These are phyloP conservation scores for Vitis hybrid DNA, from an alignment of 177 flowering plant genomes.

Conservation along the genomic window DNA sequence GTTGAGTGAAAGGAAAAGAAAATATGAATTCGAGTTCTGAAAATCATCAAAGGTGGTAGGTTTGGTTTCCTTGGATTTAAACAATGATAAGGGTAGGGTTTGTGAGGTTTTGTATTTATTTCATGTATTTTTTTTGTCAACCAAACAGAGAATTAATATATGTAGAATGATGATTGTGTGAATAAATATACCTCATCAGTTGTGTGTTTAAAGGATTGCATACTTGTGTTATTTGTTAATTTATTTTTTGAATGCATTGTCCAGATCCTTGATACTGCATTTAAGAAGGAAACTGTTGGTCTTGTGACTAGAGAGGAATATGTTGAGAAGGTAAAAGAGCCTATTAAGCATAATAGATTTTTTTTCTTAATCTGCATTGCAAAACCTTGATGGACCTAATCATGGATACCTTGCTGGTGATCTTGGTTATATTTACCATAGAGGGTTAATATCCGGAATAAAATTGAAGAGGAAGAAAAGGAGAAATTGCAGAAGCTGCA, in stretches of 20 bases:
- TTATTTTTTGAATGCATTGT: conserved; percentile 3
- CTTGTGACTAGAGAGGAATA: conserved; percentile 92
- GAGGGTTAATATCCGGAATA: conserved; percentile 90
- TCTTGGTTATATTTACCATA: conserved; percentile 10
- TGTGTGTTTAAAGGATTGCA: too few relatives aligned
- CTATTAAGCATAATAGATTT: background rate
- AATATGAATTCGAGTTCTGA: too few relatives aligned
- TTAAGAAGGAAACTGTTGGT: conserved; percentile 98
- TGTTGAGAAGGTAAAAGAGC: conserved; percentile 81
- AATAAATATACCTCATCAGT: too few relatives aligned
- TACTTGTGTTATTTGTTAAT: background rate
- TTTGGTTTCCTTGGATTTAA: too few relatives aligned
- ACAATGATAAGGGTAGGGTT: too few relatives aligned
- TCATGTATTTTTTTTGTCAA: too few relatives aligned
- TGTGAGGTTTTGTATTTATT: too few relatives aligned
- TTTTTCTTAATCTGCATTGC: background rate
- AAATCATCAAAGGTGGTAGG: too few relatives aligned
- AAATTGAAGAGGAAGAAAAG: conserved; percentile 97
- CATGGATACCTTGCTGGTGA: background rate
- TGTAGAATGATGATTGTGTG: too few relatives aligned
- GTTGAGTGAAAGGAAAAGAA: too few relatives aligned
- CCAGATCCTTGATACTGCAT: conserved; percentile 94
- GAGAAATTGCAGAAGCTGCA: conserved; percentile 94
- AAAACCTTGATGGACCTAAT: background rate
- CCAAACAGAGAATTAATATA: too few relatives aligned